These are phyloP conservation scores for Leccinum rimulosum DNA, from an alignment of 768 basidiomycete genomes.

Conservation along the genomic window DNA sequence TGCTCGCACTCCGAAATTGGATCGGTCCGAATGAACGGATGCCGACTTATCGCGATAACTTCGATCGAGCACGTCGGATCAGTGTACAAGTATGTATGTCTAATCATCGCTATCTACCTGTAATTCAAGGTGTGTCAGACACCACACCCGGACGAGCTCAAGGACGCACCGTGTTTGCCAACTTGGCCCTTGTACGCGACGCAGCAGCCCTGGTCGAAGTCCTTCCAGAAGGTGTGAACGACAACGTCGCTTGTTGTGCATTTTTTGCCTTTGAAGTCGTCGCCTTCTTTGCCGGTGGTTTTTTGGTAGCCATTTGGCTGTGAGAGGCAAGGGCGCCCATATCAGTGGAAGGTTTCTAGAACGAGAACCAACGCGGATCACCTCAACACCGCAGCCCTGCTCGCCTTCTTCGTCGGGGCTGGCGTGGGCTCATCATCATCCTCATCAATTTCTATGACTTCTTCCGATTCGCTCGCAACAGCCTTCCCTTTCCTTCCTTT, in stretches of 20 bases:
- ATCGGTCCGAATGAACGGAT: not conserved
- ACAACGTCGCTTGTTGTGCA: constrained; percentile 46
- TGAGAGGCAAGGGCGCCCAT: not conserved
- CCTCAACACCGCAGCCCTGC: constrained; percentile 65
- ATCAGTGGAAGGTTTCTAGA: constrained; percentile 30
- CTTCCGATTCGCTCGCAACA: constrained; percentile 49
- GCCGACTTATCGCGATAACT: not conserved
- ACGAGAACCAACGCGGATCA: constrained; percentile 28
- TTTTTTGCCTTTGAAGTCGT: constrained; percentile 33
- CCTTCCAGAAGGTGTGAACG: constrained; percentile 60
- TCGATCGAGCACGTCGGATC: not conserved
- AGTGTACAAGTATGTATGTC: not conserved
- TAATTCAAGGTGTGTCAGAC: not conserved
- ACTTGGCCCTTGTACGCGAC: constrained; percentile 60
- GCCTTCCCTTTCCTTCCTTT: constrained; percentile 57
- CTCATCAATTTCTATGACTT: constrained; percentile 53
- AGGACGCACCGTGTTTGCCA: constrained; percentile 43
- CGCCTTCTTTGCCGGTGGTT: constrained; percentile 50
- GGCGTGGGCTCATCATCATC: constrained; percentile 47
- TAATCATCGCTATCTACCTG: constrained; percentile 32
- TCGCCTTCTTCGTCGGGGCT: constrained; percentile 53
- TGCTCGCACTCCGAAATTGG: not conserved
- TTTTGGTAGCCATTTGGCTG: constrained; percentile 46
- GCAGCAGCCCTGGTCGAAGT: constrained; percentile 65
- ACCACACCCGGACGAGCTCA: not conserved